Base-by-base conservation (phyloP, 2,329 filamentous ascomycete species). In the Aspergillus latus region DNA sequence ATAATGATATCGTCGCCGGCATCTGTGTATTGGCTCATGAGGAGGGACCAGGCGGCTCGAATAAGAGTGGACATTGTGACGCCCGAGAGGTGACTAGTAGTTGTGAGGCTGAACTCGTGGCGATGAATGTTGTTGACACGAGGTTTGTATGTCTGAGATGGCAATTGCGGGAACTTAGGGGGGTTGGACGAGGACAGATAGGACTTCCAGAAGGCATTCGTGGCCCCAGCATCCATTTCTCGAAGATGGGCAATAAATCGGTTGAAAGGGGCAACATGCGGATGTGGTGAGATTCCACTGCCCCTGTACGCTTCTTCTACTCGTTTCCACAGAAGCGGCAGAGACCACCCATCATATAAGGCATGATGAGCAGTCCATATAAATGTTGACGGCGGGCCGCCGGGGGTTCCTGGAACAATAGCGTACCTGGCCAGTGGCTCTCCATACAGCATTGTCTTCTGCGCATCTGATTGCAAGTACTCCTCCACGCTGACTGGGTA, bases 331-430 rank as follows among this genome's bases (percentile, higher is more conserved):
- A 77, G 62, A 15, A 76, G 58, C 1, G 66, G 62, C 57, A 71
- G 65, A 1, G 70, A 70, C 67, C 70, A 73, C 0, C 72, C 74
- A 63, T 78, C 74, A 58, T 76, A 77, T 0, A 75, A 44, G 1
- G 69, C 66, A 58, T 78, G 75, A 52, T 77, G 75, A 13, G 72
- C 64, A 26, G 68, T 73, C 59, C 21, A 56, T 3, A 52, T 29
- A 30, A 52, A 45, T 10, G 15, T 44, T 13, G n/a, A 15, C 10
- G 13, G 9, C 10, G 37, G 6, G 47, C 34, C 15, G 32, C 49
- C 13, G n/a, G 32, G 16, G 39, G 26, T 21, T 32, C 44, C n/a
- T 21, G 26, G 26, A 40, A 48, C 30, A 7, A 48, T 3, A 16
- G 45, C 45, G 5, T 15, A 48, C 8, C 30, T 11, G 11, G 11